Base-by-base conservation (phyloP, 2,329 filamentous ascomycete genomes). In the Aureobasidium sp. region DNA sequence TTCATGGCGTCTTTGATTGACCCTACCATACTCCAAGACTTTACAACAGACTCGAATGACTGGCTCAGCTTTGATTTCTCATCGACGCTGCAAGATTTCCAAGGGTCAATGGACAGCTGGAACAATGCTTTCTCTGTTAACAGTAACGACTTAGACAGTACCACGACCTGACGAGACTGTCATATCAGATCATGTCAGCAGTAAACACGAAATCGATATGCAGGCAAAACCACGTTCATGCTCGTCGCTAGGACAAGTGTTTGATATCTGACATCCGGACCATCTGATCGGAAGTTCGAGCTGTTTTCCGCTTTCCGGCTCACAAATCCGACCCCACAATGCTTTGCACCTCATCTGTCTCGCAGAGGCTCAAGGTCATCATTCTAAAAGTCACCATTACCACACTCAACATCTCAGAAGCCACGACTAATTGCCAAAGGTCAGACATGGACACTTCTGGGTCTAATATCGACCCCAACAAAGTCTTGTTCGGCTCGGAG, bases 401-500 rank as follows among this genome's bases (percentile, higher is more conserved):
- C 45, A 30, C 45, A 48, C n/a, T 2, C 2, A 32, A 21, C 16
- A n/a, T 39, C 5, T 29, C 49, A 27, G n/a, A 27, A 30, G 13
- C 27, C 5, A 30, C 25, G 16, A 27, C 0, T 3, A 13, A 2
- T 49, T 34, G 16, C 47, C 47, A 36, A 21, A 13, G 9, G 6
- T 41, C 7, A 30, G 27, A n/a, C 16, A 81, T 83, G 80, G 76
- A 81, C 21, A 67, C 74, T 15, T 85, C 85, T 69, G 80, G 80
- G 67, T 85, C 84, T 71, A 82, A 77, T 62, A 69, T 77, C 48
- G 81, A 80, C 66, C 79, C 82, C 9, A 75, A 74, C 64, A 77
- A 81, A 8, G 79, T 86, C 61, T 72, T 85, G 65, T 85, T 86
- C 67, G 83, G 83, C 63, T 75, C 74, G 52, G 82, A 81, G 53